Conservation (phyloP, 192 early-diverging fungal genomes). For the Diversispora eburnea region DNA sequence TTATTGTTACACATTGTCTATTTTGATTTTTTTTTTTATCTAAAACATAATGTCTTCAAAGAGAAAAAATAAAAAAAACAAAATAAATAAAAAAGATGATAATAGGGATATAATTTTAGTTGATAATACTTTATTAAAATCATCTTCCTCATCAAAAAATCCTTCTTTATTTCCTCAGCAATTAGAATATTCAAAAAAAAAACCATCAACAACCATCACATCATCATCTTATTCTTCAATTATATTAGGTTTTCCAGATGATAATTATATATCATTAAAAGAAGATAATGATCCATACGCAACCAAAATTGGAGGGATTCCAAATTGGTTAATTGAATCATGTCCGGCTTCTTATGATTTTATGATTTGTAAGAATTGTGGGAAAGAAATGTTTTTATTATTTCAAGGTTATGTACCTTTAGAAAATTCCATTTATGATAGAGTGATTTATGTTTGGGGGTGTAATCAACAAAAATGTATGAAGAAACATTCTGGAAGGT, state of each 20-base stretch:
- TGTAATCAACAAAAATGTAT: constrained; percentile 77
- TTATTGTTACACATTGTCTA: no score
- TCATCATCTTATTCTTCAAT: constrained; percentile 22
- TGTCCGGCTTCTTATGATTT: constrained; percentile 31
- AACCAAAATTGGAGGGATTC: constrained; percentile 64
- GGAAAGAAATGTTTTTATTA: constrained; percentile 58
- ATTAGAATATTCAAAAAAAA: not conserved
- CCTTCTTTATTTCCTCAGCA: no score
- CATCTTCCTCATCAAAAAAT: not conserved
- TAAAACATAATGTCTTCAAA: no score
- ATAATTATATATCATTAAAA: constrained; percentile 32
- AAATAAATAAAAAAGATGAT: no score
- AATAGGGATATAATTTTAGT: no score
- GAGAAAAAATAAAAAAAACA: no score
- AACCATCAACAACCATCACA: constrained; percentile 31
- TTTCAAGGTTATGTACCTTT: constrained; percentile 75
- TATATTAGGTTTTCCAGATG: constrained; percentile 50
- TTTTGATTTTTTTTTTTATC: no score
- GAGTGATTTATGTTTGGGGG: constrained; percentile 76
- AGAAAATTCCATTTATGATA: constrained; percentile 62
- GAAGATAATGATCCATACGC: constrained; percentile 56
- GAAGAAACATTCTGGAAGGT: constrained; percentile 61
- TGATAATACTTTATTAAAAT: not conserved
- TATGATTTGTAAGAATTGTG: constrained; percentile 56
- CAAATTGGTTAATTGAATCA: constrained; percentile 48